Percentiles rank a stretch among this genome's conserved stretches.
phyloP scores from a whole-genome alignment of 2,329 filamentous ascomycete genomes.

The Scleromitrula shiraiana region DNA sequence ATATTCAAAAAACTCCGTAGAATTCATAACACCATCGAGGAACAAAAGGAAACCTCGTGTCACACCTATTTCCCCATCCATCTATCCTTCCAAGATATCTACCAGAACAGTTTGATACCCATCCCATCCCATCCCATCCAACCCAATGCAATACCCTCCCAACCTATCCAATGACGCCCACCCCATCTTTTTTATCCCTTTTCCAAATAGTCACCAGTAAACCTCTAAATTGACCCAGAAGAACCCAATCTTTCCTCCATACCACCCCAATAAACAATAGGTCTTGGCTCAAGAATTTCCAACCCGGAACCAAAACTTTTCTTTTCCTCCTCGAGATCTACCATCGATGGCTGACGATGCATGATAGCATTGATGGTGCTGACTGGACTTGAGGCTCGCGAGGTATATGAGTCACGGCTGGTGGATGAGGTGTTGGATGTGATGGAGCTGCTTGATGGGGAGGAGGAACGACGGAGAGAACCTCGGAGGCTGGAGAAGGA shows the following conservation, averaged over 20 bases:
- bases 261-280: conserved; percentile 55
- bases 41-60: not conserved
- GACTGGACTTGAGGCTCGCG: conserved; percentile 34
- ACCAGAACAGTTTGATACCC: not conserved
- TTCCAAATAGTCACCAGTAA: not conserved
- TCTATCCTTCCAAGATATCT: conserved; percentile 2
- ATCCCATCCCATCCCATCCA: not conserved
- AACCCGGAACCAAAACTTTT: conserved; percentile 45
- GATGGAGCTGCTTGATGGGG: conserved; percentile 28
- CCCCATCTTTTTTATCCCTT: too few relatives aligned
- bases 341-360: conserved; percentile 47
- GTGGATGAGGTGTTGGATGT: conserved; percentile 25
- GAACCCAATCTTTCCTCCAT: conserved; percentile 49
- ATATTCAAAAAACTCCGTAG: not conserved
- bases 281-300: conserved; percentile 51
- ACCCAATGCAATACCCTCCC: not conserved
- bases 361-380: conserved; percentile 52
- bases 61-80: not conserved
- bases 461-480: conserved; percentile 44
- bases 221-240: conserved; percentile 11
- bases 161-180: not conserved
- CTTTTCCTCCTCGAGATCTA: conserved; percentile 51
- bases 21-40: not conserved
- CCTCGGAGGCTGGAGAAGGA: conserved; percentile 45
- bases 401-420: conserved; percentile 34